Evolutionary conservation across 2,329 filamentous ascomycete genomes (phyloP).

Genomic region (Stachybotrys chartarum): DNA sequence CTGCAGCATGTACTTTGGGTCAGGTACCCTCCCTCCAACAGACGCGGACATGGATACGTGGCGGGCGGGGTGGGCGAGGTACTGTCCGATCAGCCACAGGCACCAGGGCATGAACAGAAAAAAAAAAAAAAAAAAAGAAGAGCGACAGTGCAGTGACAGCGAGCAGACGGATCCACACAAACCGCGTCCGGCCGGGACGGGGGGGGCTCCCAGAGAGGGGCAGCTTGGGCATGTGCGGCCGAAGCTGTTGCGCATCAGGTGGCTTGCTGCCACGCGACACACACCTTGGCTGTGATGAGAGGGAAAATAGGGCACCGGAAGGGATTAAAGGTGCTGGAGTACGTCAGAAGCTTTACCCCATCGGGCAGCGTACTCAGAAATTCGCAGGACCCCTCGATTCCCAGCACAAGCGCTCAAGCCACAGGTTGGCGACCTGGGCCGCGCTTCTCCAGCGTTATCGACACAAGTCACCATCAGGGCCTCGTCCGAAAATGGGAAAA

Average conservation of each 20-base stretch:
- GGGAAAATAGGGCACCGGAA: neutral
- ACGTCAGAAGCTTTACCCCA: neutral
- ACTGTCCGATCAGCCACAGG: neutral
- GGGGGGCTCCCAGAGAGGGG: neutral
- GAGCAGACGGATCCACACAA: neutral
- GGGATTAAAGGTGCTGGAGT: neutral
- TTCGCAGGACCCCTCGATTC: neutral
- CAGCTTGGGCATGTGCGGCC: neutral
- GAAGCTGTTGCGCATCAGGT: conserved; percentile 4
- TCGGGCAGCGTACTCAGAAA: neutral
- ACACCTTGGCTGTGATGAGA: neutral
- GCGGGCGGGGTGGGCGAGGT: neutral
- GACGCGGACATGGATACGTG: neutral
- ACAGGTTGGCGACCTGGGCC: neutral
- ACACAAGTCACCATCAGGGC: too few species aligned
- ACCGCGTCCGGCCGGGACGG: conserved; percentile 1
- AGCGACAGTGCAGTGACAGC: neutral
- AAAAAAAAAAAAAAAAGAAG: neutral
- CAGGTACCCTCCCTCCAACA: neutral
- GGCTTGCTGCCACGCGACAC: conserved; percentile 1
- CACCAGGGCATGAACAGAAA: neutral
- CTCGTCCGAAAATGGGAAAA: conserved; percentile 23
- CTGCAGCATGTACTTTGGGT: neutral
- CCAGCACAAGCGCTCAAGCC: neutral
- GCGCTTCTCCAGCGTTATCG: neutral